phyloP scores from a whole-genome alignment of 257 asterid genomes.

The Handroanthus guayacan region DNA sequence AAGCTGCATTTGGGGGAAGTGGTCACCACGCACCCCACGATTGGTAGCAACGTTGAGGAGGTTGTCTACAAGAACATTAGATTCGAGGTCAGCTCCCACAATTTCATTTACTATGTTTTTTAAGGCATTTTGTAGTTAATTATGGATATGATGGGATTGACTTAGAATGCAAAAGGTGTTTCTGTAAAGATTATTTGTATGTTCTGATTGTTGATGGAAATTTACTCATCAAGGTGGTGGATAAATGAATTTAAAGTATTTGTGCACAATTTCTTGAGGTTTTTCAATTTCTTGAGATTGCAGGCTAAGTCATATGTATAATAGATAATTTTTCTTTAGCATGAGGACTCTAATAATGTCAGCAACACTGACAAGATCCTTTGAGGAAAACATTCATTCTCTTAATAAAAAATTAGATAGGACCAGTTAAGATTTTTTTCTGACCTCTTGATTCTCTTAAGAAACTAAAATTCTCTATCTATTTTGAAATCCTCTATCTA shows the following conservation, averaged over 20 bases:
- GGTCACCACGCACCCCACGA: slow-evolving; percentile 82
- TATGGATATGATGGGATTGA: background rate
- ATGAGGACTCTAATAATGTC: background rate
- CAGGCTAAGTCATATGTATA: background rate
- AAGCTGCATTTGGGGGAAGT: slow-evolving; percentile 76
- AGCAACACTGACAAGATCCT: background rate
- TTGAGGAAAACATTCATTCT: background rate
- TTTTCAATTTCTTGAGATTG: slow-evolving; percentile 14
- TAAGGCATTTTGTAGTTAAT: background rate
- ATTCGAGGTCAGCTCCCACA: slow-evolving; percentile 59
- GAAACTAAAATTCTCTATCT: background rate
- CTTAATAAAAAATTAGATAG: background rate
- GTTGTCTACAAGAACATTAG: slow-evolving; percentile 79
- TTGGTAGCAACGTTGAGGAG: slow-evolving; percentile 88
- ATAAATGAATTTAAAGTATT: background rate
- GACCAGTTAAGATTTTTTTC: background rate
- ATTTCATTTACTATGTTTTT: background rate
- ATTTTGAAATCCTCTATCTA: background rate
- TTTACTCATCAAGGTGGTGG: background rate
- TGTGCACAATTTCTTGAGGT: background rate
- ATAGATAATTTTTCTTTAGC: background rate
- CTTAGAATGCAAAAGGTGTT: background rate
- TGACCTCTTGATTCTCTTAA: background rate
- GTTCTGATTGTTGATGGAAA: background rate
- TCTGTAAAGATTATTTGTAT: background rate